These are phyloP conservation scores for Cercophora newfieldiana DNA, from an alignment of 495 filamentous ascomycete genomes.

Conservation along the genomic window DNA sequence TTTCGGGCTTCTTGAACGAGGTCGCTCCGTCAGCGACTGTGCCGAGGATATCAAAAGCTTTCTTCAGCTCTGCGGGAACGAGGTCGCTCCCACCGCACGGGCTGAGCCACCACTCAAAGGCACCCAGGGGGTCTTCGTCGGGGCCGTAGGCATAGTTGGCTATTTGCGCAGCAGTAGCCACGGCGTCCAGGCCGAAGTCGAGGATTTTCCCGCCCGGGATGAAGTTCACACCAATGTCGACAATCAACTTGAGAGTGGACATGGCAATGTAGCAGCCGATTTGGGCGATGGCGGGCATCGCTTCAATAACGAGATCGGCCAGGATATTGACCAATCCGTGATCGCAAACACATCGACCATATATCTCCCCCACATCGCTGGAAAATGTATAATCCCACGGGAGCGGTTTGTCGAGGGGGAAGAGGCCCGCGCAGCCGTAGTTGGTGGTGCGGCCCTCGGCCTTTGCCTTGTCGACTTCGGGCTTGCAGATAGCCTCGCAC, in stretches of 20 bases:
- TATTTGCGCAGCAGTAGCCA: conserved; percentile 28
- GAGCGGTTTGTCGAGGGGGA: conserved; percentile 3
- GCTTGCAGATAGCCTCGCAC: conserved; percentile 1
- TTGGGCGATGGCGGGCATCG: conserved; percentile 21
- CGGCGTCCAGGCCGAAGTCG: conserved; percentile 11
- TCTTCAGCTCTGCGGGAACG: conserved; percentile 17
- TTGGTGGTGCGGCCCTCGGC: conserved; percentile 19
- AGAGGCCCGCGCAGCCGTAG: conserved; percentile 20
- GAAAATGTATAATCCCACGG: neutral
- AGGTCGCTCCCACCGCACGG: conserved; percentile 14
- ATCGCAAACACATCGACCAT: conserved; percentile 17
- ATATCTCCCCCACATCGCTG: neutral
- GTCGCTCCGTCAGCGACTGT: conserved; percentile 4
- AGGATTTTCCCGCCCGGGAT: conserved; percentile 19
- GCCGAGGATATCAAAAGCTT: conserved; percentile 14
- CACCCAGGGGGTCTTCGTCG: conserved; percentile 12
- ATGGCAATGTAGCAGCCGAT: conserved; percentile 22
- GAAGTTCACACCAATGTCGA: conserved; percentile 15
- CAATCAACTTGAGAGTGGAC: conserved; percentile 17
- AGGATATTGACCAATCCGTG: conserved; percentile 16
- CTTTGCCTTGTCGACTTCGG: conserved; percentile 7
- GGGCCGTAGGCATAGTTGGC: conserved; percentile 6
- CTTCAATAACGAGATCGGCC: conserved; percentile 20
- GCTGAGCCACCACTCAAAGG: conserved; percentile 18
- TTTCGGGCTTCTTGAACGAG: conserved; percentile 3